Conservation (phyloP, 1,284 basidiomycete species). For the Apiotrichum montevideense region DNA sequence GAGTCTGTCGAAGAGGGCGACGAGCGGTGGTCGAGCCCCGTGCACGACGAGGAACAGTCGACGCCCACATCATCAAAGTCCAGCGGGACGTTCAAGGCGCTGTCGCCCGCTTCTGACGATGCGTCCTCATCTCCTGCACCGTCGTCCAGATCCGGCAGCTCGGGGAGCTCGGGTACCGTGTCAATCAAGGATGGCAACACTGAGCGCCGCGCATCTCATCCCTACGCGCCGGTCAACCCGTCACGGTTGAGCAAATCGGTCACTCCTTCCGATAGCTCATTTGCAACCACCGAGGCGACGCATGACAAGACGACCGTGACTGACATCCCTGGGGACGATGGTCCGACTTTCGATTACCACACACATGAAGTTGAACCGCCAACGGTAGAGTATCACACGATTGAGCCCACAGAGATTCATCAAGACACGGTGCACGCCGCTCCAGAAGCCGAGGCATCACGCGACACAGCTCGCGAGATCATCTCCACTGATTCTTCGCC, state of each 20-base stretch:
- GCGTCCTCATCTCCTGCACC: background rate
- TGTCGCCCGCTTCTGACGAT: background rate
- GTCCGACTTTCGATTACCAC: background rate
- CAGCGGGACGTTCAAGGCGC: background rate
- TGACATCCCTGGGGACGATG: background rate
- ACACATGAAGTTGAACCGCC: background rate
- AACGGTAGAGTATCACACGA: background rate
- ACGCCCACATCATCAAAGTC: background rate
- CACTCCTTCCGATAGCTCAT: conserved; percentile 34
- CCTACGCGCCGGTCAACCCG: conserved; percentile 41
- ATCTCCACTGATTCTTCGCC: background rate
- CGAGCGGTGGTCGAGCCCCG: background rate
- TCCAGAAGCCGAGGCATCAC: background rate
- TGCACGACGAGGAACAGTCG: background rate
- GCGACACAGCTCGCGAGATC: background rate
- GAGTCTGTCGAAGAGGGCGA: background rate
- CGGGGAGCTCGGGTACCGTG: background rate
- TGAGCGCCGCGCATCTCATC: conserved; percentile 31
- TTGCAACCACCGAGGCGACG: conserved; percentile 16
- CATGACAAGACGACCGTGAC: background rate
- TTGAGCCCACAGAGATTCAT: background rate
- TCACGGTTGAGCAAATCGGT: conserved; percentile 44
- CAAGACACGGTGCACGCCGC: background rate
- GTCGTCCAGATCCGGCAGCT: background rate
- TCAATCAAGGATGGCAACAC: too few relatives aligned